Base-by-base conservation (phyloP, 2,329 filamentous ascomycete species). In the Fusarium cicatricum region DNA sequence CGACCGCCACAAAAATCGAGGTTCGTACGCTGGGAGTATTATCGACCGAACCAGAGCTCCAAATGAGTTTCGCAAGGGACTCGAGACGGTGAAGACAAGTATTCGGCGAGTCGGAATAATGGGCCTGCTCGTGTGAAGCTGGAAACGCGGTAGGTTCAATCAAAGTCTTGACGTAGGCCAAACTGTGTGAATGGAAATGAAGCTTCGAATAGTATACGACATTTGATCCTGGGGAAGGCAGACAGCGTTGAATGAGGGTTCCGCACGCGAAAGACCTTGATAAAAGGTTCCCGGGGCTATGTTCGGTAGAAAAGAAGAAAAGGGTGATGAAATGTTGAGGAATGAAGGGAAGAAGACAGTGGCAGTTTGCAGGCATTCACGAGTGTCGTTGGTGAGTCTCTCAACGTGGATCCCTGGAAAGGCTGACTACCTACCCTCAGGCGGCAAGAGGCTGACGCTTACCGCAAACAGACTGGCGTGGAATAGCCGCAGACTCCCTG, bases 381-480 rank as follows among this genome's bases (percentile, higher is more conserved):
- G 45, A 60, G 32, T 36, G 48, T 47, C 33, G 44, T 54, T 46
- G 32, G 50, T 59, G 39, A 52, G 37, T 47, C 33, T 38, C 23
- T 26, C 33, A 43, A 51, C 19, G 41, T 55, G 55, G 55, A 46
- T 26, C 54, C 55, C 54, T 28, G 31, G 42, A 59, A 52, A 61
- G 59, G 64, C 64, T 66, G 64, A 64, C 41, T 39, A n/a, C n/a
- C n/a, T n/a, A n/a, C n/a, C n/a, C n/a, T n/a, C n/a, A 23, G 39
- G 48, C 26, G 46, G 39, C 52, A 62, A 44, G 42, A 66, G 60
- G 53, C 56, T 63, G 48, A n/a, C 46, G 41, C 65, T 69, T 55
- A 51, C 55, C 44, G 15, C 3, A 38, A 47, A 9, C 0, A 12
- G 61, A 38, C 50, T 69, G 69, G 66, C 61, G 60, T 40, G 16